Evolutionary conservation across 768 basidiomycete genomes (phyloP).

Genomic region (Panellus pusillus): DNA sequence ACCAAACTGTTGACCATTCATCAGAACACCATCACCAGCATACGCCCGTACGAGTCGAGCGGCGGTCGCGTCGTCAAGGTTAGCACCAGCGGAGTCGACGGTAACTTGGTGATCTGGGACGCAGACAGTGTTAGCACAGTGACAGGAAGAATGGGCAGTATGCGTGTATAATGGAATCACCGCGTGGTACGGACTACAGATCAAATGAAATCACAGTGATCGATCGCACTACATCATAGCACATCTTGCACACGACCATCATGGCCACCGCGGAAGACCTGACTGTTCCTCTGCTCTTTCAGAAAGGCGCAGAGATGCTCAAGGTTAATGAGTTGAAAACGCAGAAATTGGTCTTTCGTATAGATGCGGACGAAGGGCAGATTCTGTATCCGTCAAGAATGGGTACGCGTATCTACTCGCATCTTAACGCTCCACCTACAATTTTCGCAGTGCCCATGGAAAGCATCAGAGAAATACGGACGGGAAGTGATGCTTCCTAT

Average conservation of each 20-base stretch:
- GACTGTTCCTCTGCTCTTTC: conserved; percentile 56
- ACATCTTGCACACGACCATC: neutral
- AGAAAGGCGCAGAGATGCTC: conserved; percentile 70
- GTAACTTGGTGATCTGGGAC: conserved; percentile 89
- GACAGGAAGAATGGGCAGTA: conserved; percentile 49
- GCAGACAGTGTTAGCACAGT: conserved; percentile 57
- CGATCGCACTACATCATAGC: no score
- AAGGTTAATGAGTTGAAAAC: conserved; percentile 76
- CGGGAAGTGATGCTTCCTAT: conserved; percentile 71
- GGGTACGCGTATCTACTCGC: conserved; percentile 53
- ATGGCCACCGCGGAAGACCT: conserved; percentile 19
- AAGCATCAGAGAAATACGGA: conserved; percentile 85
- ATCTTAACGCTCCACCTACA: neutral
- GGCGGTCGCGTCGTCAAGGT: conserved; percentile 68
- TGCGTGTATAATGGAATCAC: conserved; percentile 30
- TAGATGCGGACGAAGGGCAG: conserved; percentile 81
- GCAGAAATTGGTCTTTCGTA: conserved; percentile 67
- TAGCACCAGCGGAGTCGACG: conserved; percentile 93
- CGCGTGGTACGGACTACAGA: no score
- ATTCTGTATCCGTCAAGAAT: conserved; percentile 77
- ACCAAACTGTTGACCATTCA: conserved; percentile 89
- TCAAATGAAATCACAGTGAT: no score
- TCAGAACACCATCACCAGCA: conserved; percentile 97
- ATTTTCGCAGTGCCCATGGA: conserved; percentile 72
- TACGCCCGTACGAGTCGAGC: conserved; percentile 69